Base-by-base conservation (phyloP, 2,329 filamentous ascomycete species). In the Penicillium brevicompactum region DNA sequence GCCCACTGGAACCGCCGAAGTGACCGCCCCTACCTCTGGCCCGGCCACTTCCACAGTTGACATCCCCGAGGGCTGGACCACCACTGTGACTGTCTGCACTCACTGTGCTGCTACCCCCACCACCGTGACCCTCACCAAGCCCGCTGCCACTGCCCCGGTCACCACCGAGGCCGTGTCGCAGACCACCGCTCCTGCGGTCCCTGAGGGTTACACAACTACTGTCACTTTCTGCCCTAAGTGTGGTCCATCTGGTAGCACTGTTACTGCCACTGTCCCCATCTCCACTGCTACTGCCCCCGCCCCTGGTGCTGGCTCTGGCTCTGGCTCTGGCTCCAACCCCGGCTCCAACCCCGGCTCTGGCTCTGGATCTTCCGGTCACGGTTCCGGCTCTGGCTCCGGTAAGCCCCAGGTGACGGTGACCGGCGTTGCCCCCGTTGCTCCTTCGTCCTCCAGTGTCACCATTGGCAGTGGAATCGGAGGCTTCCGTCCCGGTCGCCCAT, bases 41-140 rank as follows among this genome's bases (percentile, higher is more conserved):
- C 22, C 46, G 32, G 60, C 60, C 4, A 65, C 62, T 10, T 59
- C 59, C 11, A 53, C 67, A 3, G 58, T 62, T 2, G 60, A 63
- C 4, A 60, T 70, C n/a, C 71, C 73, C 5, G 66, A 67, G 46
- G 74, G 70, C 43, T 77, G 74, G 69, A 75, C 70, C 10, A 76
- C 75, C 5, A 75, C 70, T 11, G 71, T 75, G 30, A 74, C 74
- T 5, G 67, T 74, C 30, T 76, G 74, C 66, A 70, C 67, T 6
- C 65, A 69, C 11, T 76, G 75, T 55, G 74, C 70, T 10, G 57
- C 69, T 8, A 73, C 65, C 9, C 70, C 74, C 8, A 75, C 74
- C 3, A 74, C 72, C 2, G 73, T 76, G 43, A 72, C 71, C 27
- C 67, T 74, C 30, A 74, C 71, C 30, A 42, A 43, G 51, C 51